Evolutionary conservation across 75 land plant species (phyloP).

Genomic region (Sequoia sempervirens): DNA sequence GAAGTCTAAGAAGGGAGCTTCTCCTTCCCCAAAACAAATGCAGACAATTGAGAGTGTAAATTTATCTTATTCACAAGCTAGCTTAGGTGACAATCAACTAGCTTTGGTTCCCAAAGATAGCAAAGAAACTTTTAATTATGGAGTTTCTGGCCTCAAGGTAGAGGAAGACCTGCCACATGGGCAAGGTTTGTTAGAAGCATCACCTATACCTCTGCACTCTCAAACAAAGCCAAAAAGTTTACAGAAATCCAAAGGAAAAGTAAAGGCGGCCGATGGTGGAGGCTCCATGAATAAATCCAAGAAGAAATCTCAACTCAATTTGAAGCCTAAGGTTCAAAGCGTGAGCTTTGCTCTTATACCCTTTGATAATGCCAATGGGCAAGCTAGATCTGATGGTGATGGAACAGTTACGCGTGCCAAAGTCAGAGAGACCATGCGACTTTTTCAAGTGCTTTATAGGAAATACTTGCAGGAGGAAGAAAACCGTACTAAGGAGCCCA

Average conservation of each 20-base stretch:
- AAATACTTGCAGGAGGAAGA: slow-evolving; percentile 14
- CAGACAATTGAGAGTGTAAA: neutral
- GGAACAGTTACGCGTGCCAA: slow-evolving; percentile 7
- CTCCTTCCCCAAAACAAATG: neutral
- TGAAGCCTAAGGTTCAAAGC: neutral
- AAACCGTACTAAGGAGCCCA: neutral
- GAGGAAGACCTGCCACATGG: neutral
- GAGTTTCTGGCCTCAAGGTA: neutral
- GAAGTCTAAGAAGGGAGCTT: neutral
- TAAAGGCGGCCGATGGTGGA: neutral
- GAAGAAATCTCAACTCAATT: neutral
- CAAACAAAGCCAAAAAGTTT: neutral
- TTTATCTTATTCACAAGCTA: neutral
- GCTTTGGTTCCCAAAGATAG: neutral
- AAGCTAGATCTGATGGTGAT: neutral
- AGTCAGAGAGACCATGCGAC: slow-evolving; percentile 13
- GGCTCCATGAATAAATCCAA: neutral
- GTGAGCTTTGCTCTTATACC: slow-evolving; percentile 7
- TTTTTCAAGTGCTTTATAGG: slow-evolving; percentile 12
- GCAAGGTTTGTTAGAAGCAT: neutral
- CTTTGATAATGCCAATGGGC: neutral
- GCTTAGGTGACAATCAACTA: neutral
- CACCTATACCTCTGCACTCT: neutral
- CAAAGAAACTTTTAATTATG: neutral
- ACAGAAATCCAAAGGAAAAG: neutral